phyloP scores from a whole-genome alignment of 768 basidiomycete genomes.

The Holtermannia corniformis region DNA sequence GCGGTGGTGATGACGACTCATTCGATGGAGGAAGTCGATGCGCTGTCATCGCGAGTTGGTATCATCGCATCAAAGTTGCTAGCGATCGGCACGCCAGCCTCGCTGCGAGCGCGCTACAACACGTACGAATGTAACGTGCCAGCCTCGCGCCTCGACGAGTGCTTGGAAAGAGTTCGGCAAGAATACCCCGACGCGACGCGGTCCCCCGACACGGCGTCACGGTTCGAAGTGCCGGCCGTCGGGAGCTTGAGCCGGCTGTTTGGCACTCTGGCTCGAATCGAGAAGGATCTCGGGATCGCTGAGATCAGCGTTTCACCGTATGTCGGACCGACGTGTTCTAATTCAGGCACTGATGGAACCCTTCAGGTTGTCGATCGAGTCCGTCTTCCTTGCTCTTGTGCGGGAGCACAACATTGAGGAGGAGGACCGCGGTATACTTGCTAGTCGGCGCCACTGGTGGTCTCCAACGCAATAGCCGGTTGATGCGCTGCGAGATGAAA shows the following conservation, averaged over 20 bases:
- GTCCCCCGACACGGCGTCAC: conserved; percentile 16
- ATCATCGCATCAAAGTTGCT: conserved; percentile 64
- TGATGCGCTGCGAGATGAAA: not conserved
- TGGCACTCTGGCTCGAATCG: conserved; percentile 7
- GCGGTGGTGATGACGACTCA: conserved; percentile 44
- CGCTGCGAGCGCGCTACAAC: conserved; percentile 58
- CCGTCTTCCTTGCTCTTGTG: conserved; percentile 26
- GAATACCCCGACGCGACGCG: conserved; percentile 7
- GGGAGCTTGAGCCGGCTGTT: conserved; percentile 13
- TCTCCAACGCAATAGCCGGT: not conserved
- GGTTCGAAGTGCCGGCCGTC: conserved; percentile 18
- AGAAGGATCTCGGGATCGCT: conserved; percentile 9
- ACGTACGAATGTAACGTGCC: conserved; percentile 66
- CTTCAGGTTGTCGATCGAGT: conserved; percentile 23
- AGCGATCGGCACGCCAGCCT: conserved; percentile 61
- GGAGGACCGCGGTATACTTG: conserved; percentile 5
- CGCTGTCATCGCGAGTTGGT: conserved; percentile 64
- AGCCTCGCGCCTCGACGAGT: conserved; percentile 2
- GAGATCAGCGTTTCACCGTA: conserved; percentile 21
- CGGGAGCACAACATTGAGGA: conserved; percentile 22
- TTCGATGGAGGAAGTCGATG: conserved; percentile 77
- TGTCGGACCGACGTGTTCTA: conserved; percentile 1
- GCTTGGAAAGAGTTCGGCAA: conserved; percentile 9
- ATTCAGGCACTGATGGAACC: not conserved
- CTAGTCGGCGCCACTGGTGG: not conserved